Percentiles rank a stretch among this genome's conserved stretches.
phyloP scores from a whole-genome alignment of 2,329 filamentous ascomycete species.

The Diplodia corticola region DNA sequence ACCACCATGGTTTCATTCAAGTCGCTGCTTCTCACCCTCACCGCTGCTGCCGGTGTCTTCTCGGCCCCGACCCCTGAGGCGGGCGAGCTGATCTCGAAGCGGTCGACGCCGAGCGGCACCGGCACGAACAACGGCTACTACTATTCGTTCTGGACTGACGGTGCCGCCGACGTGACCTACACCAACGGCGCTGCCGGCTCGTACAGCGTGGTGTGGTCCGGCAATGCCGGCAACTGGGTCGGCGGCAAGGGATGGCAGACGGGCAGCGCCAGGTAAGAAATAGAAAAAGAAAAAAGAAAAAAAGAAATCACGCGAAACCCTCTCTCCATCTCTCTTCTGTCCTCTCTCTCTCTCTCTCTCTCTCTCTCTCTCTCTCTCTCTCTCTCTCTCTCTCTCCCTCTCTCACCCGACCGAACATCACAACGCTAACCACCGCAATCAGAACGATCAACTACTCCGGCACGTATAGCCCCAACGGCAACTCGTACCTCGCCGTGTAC shows the following conservation, averaged over 20 bases:
- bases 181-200: conserved; percentile 54
- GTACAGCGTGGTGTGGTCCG: conserved; percentile 54
- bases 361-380: too few species aligned
- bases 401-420: too few species aligned
- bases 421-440: too few species aligned
- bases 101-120: conserved; percentile 47
- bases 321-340: too few species aligned
- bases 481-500: conserved; percentile 59
- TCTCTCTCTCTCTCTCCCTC: too few species aligned
- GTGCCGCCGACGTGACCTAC: conserved; percentile 53
- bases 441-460: conserved; percentile 55
- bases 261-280: conserved; percentile 51
- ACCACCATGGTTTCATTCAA: conserved; percentile 44
- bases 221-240: conserved; percentile 54
- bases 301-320: background rate
- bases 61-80: conserved; percentile 39
- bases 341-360: too few species aligned
- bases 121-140: conserved; percentile 60
- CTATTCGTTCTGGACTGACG: conserved; percentile 63
- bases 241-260: conserved; percentile 61
- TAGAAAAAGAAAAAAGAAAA: too few species aligned
- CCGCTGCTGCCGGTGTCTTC: conserved; percentile 37
- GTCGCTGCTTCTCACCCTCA: conserved; percentile 41
- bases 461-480: conserved; percentile 50
- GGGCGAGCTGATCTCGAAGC: conserved; percentile 34